Evolutionary conservation across 2,329 filamentous ascomycete genomes (phyloP), one percentile per base, ranked within the genome.

Genomic region (Mariannaea sp.): DNA sequence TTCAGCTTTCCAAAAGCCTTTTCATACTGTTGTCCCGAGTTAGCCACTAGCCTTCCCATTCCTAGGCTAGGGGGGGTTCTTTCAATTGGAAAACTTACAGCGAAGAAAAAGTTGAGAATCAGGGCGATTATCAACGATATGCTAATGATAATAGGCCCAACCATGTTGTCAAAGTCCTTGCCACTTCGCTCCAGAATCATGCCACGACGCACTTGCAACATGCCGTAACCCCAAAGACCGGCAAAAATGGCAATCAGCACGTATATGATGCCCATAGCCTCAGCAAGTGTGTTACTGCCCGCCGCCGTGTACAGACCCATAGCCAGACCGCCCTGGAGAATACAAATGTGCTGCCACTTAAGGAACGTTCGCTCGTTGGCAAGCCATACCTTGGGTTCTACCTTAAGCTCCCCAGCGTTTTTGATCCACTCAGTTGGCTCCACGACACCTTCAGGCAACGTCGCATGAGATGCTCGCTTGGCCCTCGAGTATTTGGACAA

Each of bases 301-400:
- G 92, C 92, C 0, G 93, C 91, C 64, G 96, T 93, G 75, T 93
- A 97, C 22, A 99, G 77, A 17, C 88, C 90, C 10, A 99, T 77
- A 0, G 90, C 90, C 24, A 99, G 75, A 17, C 87, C 86, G 30
- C 92, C 92, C 19, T 99, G 85, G 12, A 99, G 80, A 42, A 99
- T 85, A 57, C 86, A 88, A 66, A 99, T 92, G 71, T 97, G 92
- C 77, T 97, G 90, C 94, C 94, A 99, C 73, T 97, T 97, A 73
- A 99, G 87, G 70, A 97, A 99, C 0, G 94, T 99, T 57, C 94
- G 88, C 75, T 99, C 93, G 73, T 99, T 99, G 49, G 94, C 94
- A 52, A 99, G 86, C 93, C 94, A 99, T 24, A 99, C 93, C 75
- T 99, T 99, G 57, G 91, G 92, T 76, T 99, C 94, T 52, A 99